Conservation (phyloP, 441 rosid species). For the Codiaeum variegatum region DNA sequence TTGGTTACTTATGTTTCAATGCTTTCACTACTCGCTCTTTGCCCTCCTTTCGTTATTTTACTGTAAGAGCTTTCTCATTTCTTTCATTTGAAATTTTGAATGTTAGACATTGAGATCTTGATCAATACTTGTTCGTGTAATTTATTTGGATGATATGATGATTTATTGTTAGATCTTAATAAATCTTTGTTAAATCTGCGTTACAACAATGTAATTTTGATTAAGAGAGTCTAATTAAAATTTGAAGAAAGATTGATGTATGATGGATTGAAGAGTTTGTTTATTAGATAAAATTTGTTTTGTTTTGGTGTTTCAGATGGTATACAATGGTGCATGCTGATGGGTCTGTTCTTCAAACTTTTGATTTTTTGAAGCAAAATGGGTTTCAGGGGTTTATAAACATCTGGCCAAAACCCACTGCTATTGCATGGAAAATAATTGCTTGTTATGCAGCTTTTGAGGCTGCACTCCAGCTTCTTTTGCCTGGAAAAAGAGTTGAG, state of each 20-base stretch:
- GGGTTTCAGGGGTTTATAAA: constrained; percentile 62
- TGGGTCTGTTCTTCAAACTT: constrained; percentile 67
- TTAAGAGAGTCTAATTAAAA: neutral
- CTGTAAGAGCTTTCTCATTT: constrained; percentile 44
- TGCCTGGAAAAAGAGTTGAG: constrained; percentile 85
- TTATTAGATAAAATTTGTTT: neutral
- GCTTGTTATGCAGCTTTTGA: constrained; percentile 75
- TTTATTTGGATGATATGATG: neutral
- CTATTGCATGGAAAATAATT: constrained; percentile 64
- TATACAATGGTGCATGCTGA: constrained; percentile 90
- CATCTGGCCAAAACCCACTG: constrained; percentile 82
- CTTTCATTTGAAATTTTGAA: neutral
- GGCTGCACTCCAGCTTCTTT: constrained; percentile 83
- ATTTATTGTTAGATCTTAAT: constrained; percentile 4
- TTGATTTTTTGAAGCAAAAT: constrained; percentile 46
- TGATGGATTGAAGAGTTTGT: neutral
- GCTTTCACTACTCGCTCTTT: constrained; percentile 71
- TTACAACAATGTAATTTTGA: neutral
- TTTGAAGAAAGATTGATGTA: neutral
- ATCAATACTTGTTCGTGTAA: neutral
- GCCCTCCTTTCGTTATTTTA: constrained; percentile 90
- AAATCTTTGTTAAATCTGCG: neutral
- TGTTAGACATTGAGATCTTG: constrained; percentile 3
- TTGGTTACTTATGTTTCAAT: constrained; percentile 68
- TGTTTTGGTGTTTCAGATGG: constrained; percentile 57